Conservation (phyloP, 148 eudicot species). For the Vaccinium macrocarpon region DNA sequence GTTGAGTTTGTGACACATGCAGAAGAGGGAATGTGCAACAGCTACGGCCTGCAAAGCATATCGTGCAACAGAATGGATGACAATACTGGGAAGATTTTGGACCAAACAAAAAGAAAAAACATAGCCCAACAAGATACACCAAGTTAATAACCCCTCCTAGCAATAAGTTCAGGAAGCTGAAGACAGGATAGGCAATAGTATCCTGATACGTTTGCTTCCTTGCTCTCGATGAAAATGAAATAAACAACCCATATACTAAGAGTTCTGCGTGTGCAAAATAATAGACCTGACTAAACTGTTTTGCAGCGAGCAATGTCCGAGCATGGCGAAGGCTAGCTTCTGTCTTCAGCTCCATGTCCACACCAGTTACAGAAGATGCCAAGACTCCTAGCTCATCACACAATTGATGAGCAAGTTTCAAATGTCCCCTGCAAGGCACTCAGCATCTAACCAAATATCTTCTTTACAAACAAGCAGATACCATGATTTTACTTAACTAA, state of each 20-base stretch:
- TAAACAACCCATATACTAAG: background rate
- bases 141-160: background rate
- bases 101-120: slow-evolving; percentile 7
- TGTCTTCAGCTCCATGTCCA: slow-evolving; percentile 79
- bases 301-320: slow-evolving; percentile 90
- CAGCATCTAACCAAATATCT: background rate
- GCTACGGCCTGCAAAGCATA: slow-evolving; percentile 73
- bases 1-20: slow-evolving; percentile 88
- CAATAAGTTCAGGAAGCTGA: background rate
- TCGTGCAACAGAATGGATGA: slow-evolving; percentile 13
- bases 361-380: slow-evolving; percentile 90
- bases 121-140: background rate
- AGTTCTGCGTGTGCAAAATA: background rate
- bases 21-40: slow-evolving; percentile 81
- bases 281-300: slow-evolving; percentile 82
- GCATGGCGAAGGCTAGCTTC: slow-evolving; percentile 93
- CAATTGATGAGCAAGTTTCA: slow-evolving; percentile 79
- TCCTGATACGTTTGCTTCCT: background rate
- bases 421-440: slow-evolving; percentile 55
- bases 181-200: slow-evolving; percentile 1
- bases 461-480: background rate
- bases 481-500: background rate
- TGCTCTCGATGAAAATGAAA: background rate
- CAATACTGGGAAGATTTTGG: background rate
- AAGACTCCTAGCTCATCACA: slow-evolving; percentile 90